These are phyloP conservation scores for Diaporthe sp. DNA, from an alignment of 2,329 filamentous ascomycete species.

Conservation along the genomic window DNA sequence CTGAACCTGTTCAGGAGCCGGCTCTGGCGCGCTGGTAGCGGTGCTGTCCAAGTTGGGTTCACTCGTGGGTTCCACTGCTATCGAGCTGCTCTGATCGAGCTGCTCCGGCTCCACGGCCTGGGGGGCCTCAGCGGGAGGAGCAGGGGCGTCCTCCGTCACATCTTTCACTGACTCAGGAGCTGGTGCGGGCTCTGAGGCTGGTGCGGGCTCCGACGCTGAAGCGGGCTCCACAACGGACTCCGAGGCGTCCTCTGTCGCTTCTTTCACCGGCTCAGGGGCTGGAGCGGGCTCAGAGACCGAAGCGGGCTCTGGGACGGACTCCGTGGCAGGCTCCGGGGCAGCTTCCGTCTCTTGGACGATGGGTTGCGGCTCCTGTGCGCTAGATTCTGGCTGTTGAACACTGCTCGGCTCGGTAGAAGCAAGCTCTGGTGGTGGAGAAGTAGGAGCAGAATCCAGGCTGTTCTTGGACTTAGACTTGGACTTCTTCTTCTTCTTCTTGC, in stretches of 20 bases:
- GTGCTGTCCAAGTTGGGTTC: not conserved
- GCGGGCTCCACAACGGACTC: not conserved
- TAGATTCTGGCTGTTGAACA: constrained; percentile 13
- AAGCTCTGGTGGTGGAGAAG: constrained; percentile 33
- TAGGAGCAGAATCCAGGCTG: constrained; percentile 25
- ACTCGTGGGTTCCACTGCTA: not conserved
- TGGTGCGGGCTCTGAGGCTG: not conserved
- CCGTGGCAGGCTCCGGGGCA: not conserved
- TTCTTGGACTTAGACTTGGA: constrained; percentile 39
- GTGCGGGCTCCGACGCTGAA: not conserved
- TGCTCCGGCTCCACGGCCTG: constrained; percentile 30
- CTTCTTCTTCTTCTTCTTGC: constrained; percentile 43
- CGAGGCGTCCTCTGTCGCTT: not conserved
- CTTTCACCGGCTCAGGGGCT: constrained; percentile 2
- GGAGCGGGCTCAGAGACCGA: not conserved
- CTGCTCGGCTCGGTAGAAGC: constrained; percentile 9
- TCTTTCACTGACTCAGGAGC: constrained; percentile 2
- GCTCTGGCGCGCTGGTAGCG: constrained; percentile 8
- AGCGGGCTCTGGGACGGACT: not conserved
- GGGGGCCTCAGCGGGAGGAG: constrained; percentile 15
- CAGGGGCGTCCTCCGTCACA: not conserved
- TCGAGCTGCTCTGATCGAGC: not conserved
- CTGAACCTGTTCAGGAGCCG: constrained; percentile 5
- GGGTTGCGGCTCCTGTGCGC: constrained; percentile 17
- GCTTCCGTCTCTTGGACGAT: not conserved